Conservation (phyloP, 352 stramenopile genomes). For the Elongisporangium anandrum region DNA sequence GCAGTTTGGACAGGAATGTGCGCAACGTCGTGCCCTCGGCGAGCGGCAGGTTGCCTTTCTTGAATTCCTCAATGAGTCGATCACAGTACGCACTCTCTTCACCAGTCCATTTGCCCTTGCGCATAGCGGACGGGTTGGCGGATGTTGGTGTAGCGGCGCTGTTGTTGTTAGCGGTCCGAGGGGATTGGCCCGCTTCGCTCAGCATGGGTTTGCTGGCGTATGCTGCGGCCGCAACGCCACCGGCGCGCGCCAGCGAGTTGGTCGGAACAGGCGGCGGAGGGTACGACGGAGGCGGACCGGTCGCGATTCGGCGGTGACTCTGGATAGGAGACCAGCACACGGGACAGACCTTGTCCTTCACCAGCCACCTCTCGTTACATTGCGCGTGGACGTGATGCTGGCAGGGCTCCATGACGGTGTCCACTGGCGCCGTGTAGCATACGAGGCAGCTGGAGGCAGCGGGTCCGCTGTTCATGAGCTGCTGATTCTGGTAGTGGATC, state of each 20-base stretch:
- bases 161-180: background rate
- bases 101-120: conserved; percentile 95
- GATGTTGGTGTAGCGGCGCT: background rate
- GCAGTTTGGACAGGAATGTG: conserved; percentile 96
- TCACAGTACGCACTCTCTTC: conserved; percentile 98
- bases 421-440: conserved; percentile 43
- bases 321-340: conserved; percentile 73
- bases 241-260: conserved; percentile 5
- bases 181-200: background rate
- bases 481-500: conserved; percentile 11
- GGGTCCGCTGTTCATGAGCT: conserved; percentile 12
- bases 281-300: conserved; percentile 8
- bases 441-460: conserved; percentile 23
- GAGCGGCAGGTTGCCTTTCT: conserved; percentile 94
- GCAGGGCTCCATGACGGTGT: conserved; percentile 58
- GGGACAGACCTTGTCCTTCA: conserved; percentile 76
- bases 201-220: background rate
- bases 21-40: conserved; percentile 96
- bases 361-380: conserved; percentile 68
- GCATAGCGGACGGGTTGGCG: conserved; percentile 33
- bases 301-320: conserved; percentile 35
- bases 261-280: conserved; percentile 5
- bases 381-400: conserved; percentile 76
- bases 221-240: background rate
- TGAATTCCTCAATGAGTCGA: conserved; percentile 96